Conservation (phyloP, 768 basidiomycete species). For the Lactifluus hygrophoroides region DNA sequence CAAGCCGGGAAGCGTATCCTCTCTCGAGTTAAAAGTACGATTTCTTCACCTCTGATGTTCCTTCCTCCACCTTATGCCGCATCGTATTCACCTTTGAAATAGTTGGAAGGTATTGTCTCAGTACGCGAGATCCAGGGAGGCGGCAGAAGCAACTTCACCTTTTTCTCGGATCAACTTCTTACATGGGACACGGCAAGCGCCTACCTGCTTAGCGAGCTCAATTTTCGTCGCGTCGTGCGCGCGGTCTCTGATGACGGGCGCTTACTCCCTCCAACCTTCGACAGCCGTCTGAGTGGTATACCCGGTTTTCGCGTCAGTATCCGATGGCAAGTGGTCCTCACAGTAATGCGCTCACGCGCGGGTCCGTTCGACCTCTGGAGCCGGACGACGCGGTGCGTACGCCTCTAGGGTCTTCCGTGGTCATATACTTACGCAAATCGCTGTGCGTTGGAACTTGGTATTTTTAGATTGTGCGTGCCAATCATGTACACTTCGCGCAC, state of each 20-base stretch:
- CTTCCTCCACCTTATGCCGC: neutral
- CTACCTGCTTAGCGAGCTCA: constrained; percentile 1
- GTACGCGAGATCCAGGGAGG: constrained; percentile 14
- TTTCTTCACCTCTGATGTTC: neutral
- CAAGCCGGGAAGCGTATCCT: neutral
- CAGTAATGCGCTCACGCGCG: neutral
- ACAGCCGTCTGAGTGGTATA: constrained; percentile 9
- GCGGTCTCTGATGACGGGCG: neutral
- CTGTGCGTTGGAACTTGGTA: neutral
- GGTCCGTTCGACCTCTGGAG: neutral
- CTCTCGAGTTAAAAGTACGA: constrained; percentile 11
- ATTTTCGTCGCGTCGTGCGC: constrained; percentile 6
- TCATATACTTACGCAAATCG: neutral
- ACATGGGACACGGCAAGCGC: constrained; percentile 1
- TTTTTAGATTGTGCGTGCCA: constrained; percentile 12
- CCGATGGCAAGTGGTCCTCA: constrained; percentile 7
- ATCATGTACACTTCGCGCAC: constrained; percentile 11
- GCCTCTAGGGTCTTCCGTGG: neutral
- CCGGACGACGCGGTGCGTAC: constrained; percentile 7
- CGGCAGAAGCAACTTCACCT: neutral
- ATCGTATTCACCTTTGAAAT: neutral
- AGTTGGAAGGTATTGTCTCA: constrained; percentile 6
- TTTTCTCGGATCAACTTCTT: constrained; percentile 3
- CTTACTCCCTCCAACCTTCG: constrained; percentile 13
- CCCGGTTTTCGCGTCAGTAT: constrained; percentile 15